Conservation (phyloP, 805 yeast species). For the Ogataea chonburiensis region DNA sequence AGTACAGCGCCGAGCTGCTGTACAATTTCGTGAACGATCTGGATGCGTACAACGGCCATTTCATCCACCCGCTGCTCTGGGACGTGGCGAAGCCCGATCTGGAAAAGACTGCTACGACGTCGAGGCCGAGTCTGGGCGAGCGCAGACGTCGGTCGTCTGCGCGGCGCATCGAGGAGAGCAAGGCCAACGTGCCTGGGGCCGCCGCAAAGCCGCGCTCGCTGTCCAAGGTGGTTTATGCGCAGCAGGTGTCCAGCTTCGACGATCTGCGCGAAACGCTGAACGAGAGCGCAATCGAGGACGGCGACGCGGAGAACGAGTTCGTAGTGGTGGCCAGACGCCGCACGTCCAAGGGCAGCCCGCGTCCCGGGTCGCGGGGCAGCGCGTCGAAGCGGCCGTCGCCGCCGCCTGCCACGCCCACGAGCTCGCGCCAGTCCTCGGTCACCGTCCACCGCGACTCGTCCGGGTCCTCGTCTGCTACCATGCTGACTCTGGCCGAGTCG, state of each 20-base stretch:
- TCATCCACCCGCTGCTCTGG: conserved; percentile 36
- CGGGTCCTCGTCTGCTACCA: conserved; percentile 11
- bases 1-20: conserved; percentile 13
- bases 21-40: conserved; percentile 37
- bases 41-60: conserved; percentile 40
- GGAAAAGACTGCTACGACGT: conserved; percentile 9
- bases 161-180: conserved; percentile 23
- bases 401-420: conserved; percentile 1
- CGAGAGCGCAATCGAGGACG: conserved; percentile 29
- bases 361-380: background rate
- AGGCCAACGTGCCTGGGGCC: conserved; percentile 25
- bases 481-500: conserved; percentile 11
- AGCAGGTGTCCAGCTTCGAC: conserved; percentile 10
- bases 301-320: conserved; percentile 33
- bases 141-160: conserved; percentile 28
- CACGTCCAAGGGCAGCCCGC: conserved; percentile 5
- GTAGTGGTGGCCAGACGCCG: conserved; percentile 35
- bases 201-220: conserved; percentile 14
- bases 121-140: conserved; percentile 13
- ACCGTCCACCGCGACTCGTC: conserved; percentile 7
- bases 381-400: conserved; percentile 1
- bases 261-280: background rate
- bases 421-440: conserved; percentile 6
- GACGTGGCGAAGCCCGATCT: conserved; percentile 29
- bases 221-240: conserved; percentile 7